phyloP scores from a whole-genome alignment of 768 basidiomycete species.

The Amanita exitialis region DNA sequence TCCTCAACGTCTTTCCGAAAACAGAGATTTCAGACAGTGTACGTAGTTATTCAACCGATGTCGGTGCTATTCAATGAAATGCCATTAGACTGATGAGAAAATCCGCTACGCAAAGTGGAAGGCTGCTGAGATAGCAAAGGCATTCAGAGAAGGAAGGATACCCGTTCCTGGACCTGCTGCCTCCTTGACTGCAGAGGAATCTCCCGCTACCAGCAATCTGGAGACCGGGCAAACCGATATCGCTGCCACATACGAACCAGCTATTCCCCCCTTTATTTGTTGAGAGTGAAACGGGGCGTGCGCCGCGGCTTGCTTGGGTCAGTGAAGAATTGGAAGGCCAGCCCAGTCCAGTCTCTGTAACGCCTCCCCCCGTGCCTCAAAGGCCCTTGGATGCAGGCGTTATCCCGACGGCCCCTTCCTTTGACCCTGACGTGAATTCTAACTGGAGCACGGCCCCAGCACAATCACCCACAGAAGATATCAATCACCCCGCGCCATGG shows the following conservation, averaged over 20 bases:
- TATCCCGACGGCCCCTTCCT: neutral
- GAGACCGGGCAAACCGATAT: neutral
- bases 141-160: slow-evolving; percentile 84
- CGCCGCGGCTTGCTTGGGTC: slow-evolving; percentile 21
- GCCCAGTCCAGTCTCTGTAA: slow-evolving; percentile 9
- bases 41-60: slow-evolving; percentile 13
- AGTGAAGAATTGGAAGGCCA: slow-evolving; percentile 32
- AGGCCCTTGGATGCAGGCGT: slow-evolving; percentile 6
- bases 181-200: neutral
- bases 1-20: slow-evolving; percentile 69
- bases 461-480: neutral
- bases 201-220: neutral
- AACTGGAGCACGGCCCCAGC: neutral
- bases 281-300: neutral
- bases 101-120: slow-evolving; percentile 96
- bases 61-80: neutral
- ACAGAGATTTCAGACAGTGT: slow-evolving; percentile 49
- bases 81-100: slow-evolving; percentile 67
- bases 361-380: slow-evolving; percentile 14
- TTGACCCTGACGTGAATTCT: neutral
- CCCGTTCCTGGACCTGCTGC: slow-evolving; percentile 56
- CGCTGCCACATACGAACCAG: neutral
- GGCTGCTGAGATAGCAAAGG: slow-evolving; percentile 90
- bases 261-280: no score
- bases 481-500: neutral